phyloP scores from a whole-genome alignment of 2,329 filamentous ascomycete genomes.

The Colletotrichum horii region DNA sequence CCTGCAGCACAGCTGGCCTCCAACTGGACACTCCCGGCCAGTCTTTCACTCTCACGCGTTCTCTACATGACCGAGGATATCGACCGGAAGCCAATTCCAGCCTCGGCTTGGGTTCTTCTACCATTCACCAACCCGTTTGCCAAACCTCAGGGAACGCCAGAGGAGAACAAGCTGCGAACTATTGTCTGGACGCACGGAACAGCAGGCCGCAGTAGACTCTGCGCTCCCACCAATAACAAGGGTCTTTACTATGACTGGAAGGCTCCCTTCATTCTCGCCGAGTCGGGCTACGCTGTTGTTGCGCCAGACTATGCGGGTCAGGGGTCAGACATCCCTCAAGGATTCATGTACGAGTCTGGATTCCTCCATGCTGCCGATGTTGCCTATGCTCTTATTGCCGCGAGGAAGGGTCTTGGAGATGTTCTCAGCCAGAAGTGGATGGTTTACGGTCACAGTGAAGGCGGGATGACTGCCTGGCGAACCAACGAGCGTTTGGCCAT shows the following conservation, averaged over 20 bases:
- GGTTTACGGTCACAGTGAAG: constrained; percentile 27
- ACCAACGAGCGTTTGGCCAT: constrained; percentile 27
- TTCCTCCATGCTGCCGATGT: constrained; percentile 26
- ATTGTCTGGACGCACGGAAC: constrained; percentile 31
- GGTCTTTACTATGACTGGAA: constrained; percentile 27
- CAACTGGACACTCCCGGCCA: constrained; percentile 21
- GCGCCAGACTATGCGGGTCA: constrained; percentile 15
- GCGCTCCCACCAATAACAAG: constrained; percentile 28
- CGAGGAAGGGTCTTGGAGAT: constrained; percentile 21
- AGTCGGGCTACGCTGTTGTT: constrained; percentile 16
- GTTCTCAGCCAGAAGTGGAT: constrained; percentile 26
- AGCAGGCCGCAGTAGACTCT: constrained; percentile 24
- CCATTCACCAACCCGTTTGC: neutral
- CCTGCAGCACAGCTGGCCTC: neutral
- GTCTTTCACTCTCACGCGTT: neutral
- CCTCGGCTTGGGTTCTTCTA: neutral
- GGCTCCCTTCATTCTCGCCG: constrained; percentile 24
- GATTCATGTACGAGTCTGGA: constrained; percentile 26
- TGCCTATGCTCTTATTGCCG: constrained; percentile 22
- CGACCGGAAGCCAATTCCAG: constrained; percentile 13
- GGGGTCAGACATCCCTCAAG: constrained; percentile 23
- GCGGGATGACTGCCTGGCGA: constrained; percentile 29
- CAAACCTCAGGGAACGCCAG: neutral
- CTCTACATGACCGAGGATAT: constrained; percentile 24
- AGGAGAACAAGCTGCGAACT: constrained; percentile 5